Conservation (phyloP, 257 asterid genomes). For the Knoxia roxburghii region DNA sequence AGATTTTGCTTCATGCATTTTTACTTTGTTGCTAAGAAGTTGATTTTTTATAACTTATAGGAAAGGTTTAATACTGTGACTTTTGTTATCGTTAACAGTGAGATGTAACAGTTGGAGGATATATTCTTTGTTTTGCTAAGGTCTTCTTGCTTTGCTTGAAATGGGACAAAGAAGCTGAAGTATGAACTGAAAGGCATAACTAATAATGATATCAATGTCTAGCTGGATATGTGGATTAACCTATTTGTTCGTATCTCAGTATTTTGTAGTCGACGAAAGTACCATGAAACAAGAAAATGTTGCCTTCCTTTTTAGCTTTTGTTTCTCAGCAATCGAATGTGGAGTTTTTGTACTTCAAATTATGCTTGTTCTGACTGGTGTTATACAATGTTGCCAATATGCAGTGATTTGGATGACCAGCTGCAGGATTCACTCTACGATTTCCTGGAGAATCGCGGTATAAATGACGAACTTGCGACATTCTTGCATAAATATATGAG, state of each 20-base stretch:
- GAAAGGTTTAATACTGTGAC: not conserved
- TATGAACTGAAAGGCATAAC: not conserved
- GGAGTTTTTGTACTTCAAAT: not conserved
- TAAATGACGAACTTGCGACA: slow-evolving; percentile 60
- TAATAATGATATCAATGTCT: not conserved
- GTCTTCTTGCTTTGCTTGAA: not conserved
- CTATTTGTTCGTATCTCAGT: no score
- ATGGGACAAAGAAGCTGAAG: not conserved
- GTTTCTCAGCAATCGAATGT: not conserved
- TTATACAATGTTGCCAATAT: slow-evolving; percentile 15
- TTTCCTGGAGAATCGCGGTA: slow-evolving; percentile 73
- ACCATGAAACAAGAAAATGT: not conserved
- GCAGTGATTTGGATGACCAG: slow-evolving; percentile 78
- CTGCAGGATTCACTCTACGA: slow-evolving; percentile 69
- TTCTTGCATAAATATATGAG: slow-evolving; percentile 61
- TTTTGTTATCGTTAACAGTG: not conserved
- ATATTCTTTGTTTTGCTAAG: not conserved
- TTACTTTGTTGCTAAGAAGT: slow-evolving; percentile 1
- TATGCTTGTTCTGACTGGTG: slow-evolving; percentile 7
- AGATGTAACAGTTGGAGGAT: not conserved
- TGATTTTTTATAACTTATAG: not conserved
- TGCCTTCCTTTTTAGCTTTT: not conserved
- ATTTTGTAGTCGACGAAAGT: not conserved
- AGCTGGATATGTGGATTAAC: not conserved
- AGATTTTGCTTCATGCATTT: slow-evolving; percentile 9